Evolutionary conservation across 2,329 filamentous ascomycete species (phyloP).

Genomic region (Cladophialophora immunda): DNA sequence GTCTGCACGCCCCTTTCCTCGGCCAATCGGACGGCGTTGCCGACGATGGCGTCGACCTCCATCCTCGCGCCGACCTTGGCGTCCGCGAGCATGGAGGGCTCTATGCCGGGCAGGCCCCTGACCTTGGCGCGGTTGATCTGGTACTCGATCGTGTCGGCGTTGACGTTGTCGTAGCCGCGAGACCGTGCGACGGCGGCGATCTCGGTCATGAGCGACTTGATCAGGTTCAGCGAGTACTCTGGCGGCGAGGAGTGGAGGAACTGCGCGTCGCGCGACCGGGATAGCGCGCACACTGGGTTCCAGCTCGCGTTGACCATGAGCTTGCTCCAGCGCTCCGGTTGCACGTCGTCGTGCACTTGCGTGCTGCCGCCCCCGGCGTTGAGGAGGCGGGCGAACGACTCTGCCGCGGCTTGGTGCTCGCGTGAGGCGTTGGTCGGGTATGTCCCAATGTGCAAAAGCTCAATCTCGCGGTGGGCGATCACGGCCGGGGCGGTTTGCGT

Average conservation of each 20-base stretch:
- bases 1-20: slow-evolving; percentile 51
- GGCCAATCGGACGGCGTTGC: slow-evolving; percentile 55
- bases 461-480: slow-evolving; percentile 57
- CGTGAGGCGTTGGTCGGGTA: slow-evolving; percentile 51
- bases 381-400: slow-evolving; percentile 54
- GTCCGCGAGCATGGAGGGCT: slow-evolving; percentile 62
- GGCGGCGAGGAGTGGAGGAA: slow-evolving; percentile 57
- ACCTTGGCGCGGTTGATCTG: slow-evolving; percentile 51
- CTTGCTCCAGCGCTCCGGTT: slow-evolving; percentile 67
- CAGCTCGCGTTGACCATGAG: slow-evolving; percentile 68
- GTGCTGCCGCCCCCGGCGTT: slow-evolving; percentile 56
- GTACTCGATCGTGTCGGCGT: slow-evolving; percentile 48
- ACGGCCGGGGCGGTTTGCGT: slow-evolving; percentile 60
- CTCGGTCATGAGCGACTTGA: slow-evolving; percentile 57
- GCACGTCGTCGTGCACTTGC: slow-evolving; percentile 62
- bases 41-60: slow-evolving; percentile 62
- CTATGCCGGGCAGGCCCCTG: slow-evolving; percentile 50
- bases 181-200: slow-evolving; percentile 53
- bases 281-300: slow-evolving; percentile 68
- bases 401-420: slow-evolving; percentile 44
- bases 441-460: slow-evolving; percentile 60
- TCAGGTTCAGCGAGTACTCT: slow-evolving; percentile 42
- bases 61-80: slow-evolving; percentile 52
- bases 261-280: slow-evolving; percentile 61
- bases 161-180: slow-evolving; percentile 49